Conservation (phyloP, 1,284 basidiomycete genomes). For the Rhodotorula sp. region DNA sequence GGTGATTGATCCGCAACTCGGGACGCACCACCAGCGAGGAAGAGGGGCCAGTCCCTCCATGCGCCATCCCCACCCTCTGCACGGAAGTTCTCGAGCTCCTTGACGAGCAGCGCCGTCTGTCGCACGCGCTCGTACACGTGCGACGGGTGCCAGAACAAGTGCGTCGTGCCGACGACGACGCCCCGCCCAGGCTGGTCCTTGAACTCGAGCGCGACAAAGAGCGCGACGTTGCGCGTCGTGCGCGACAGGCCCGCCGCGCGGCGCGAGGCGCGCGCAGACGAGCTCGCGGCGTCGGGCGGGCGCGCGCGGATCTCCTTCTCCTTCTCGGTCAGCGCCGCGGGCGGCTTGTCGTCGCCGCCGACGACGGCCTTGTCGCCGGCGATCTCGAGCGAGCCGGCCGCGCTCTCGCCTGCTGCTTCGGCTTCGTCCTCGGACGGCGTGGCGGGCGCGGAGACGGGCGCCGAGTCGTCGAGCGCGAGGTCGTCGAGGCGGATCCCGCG, state of each 20-base stretch:
- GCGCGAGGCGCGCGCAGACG: background rate
- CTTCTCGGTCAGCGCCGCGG: constrained; percentile 11
- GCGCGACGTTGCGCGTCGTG: constrained; percentile 73
- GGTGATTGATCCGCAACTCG: background rate
- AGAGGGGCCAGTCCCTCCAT: constrained; percentile 66
- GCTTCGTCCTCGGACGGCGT: background rate
- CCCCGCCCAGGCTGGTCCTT: constrained; percentile 49
- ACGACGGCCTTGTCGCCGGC: background rate
- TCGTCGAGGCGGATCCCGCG: constrained; percentile 39
- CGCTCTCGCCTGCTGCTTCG: background rate
- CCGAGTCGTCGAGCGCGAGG: constrained; percentile 28
- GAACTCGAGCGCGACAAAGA: constrained; percentile 66
- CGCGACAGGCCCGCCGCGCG: constrained; percentile 26
- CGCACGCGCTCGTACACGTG: constrained; percentile 77
- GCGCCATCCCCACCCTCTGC: constrained; percentile 51
- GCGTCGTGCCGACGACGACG: constrained; percentile 78
- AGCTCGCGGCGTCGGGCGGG: constrained; percentile 26
- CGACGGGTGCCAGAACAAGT: constrained; percentile 85
- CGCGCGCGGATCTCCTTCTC: constrained; percentile 28
- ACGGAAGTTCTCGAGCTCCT: constrained; percentile 66
- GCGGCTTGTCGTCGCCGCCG: constrained; percentile 1
- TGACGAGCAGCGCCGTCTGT: constrained; percentile 61
- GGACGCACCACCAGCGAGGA: constrained; percentile 74
- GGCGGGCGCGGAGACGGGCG: background rate
- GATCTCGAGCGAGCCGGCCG: background rate